Base-by-base conservation (phyloP, 345 rosid genomes). In the Jatropha curcas region DNA sequence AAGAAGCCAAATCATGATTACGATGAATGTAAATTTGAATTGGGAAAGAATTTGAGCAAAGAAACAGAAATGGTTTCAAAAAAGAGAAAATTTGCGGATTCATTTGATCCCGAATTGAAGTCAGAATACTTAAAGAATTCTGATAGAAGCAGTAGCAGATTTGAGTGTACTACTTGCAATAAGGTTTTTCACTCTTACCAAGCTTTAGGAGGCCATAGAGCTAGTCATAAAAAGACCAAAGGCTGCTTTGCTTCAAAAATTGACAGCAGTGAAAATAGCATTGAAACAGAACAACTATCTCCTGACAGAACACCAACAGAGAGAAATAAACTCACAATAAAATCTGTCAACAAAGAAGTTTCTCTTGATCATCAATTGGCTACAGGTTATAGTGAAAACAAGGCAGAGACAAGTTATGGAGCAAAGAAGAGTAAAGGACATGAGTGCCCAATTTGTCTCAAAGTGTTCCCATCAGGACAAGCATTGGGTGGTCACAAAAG, bases 401-500 rank as follows among this genome's bases (percentile, higher is more conserved):
- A 48, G 45, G 64, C 72, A 28, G 82, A 69, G 70, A 72, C 66
- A 22, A 78, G 60, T 45, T 37, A 39, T 63, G 80, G 51, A 34
- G 45, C 59, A 64, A 76, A 65, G 61, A 79, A 71, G 72, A 68
- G 60, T 27, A 84, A 80, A 84, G 70, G 43, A 11, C 97, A 93
- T 67, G 77, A 70, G 34, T 93, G 98, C 65, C 85, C 91, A 43
- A 78, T 91, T 65, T 89, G 98, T 79, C 79, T 84, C 2, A 83
- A 76, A 57, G 90, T 88, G 34, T 93, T 91, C 72, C 83, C 84
- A 6, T 74, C 91, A 62, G 98, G 98, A 39, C 98, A 93, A 76
- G 97, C 98, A 12, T 77, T 93, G 63, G 95, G 97, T 0, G 98
- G 98, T 60, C 97, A 89, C 69, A 91, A 88, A 83, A 93, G 98